These are phyloP conservation scores for Phylloporus sp. DNA, from an alignment of 768 basidiomycete species.

Conservation along the genomic window DNA sequence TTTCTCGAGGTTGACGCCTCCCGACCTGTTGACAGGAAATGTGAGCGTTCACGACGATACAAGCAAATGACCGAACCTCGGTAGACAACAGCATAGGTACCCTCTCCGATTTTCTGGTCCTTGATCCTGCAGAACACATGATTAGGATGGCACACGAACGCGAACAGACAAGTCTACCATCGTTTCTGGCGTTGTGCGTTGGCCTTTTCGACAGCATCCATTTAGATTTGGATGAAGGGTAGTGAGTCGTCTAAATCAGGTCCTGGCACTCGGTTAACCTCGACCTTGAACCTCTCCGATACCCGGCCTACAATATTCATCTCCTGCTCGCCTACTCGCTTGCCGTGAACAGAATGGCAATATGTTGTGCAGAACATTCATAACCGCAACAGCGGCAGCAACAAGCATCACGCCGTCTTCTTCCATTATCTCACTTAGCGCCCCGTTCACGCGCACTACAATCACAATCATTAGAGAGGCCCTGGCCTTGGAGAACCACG, in stretches of 20 bases:
- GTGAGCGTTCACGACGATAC: not conserved
- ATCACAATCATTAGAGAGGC: constrained; percentile 30
- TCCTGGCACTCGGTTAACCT: not conserved
- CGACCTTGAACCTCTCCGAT: too few relatives aligned
- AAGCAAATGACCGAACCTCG: constrained; percentile 52
- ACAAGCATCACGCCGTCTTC: constrained; percentile 4
- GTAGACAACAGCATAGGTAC: constrained; percentile 96
- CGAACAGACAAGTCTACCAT: constrained; percentile 43
- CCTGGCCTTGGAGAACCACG: constrained; percentile 20
- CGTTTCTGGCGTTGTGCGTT: constrained; percentile 67
- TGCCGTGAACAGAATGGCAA: constrained; percentile 22
- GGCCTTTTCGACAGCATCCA: constrained; percentile 82
- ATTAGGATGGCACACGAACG: constrained; percentile 4
- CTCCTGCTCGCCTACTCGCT: too few relatives aligned
- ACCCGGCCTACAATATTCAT: too few relatives aligned
- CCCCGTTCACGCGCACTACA: constrained; percentile 36
- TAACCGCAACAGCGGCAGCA: constrained; percentile 9
- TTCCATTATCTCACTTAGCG: constrained; percentile 29
- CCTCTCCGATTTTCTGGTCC: constrained; percentile 82
- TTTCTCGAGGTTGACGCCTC: constrained; percentile 73
- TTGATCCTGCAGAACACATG: constrained; percentile 54
- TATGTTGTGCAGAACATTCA: constrained; percentile 28
- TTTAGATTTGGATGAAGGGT: constrained; percentile 21
- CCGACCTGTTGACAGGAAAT: constrained; percentile 46
- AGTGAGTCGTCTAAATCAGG: not conserved